Conservation (phyloP, 768 basidiomycete species). For the Rhizopogon vesiculosus region DNA sequence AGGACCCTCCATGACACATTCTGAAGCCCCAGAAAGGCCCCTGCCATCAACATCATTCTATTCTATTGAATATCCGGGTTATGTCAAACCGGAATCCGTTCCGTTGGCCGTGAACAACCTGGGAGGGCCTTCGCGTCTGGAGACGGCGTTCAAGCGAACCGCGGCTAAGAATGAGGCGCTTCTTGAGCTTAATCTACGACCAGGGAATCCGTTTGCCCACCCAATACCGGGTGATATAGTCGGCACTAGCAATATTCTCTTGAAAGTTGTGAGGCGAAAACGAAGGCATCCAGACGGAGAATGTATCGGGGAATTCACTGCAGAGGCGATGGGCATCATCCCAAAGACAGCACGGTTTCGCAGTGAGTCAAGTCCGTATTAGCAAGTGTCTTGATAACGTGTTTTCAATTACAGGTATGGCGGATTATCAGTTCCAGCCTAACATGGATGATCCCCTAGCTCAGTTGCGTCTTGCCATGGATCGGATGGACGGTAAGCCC, state of each 20-base stretch:
- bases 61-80: slow-evolving; percentile 89
- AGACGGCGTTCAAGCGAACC: slow-evolving; percentile 71
- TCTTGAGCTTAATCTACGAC: slow-evolving; percentile 74
- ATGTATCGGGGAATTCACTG: slow-evolving; percentile 64
- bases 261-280: slow-evolving; percentile 78
- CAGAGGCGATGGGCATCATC: slow-evolving; percentile 69
- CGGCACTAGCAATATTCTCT: slow-evolving; percentile 71
- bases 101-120: slow-evolving; percentile 58
- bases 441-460: slow-evolving; percentile 65
- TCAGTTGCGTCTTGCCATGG: slow-evolving; percentile 68
- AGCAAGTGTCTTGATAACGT: not conserved
- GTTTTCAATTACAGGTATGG: slow-evolving; percentile 61
- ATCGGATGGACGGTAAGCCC: slow-evolving; percentile 74
- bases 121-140: slow-evolving; percentile 66
- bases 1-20: slow-evolving; percentile 6
- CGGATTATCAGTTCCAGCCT: slow-evolving; percentile 88
- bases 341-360: slow-evolving; percentile 85
- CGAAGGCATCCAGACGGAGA: slow-evolving; percentile 34
- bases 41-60: slow-evolving; percentile 62
- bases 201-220: slow-evolving; percentile 75
- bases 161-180: slow-evolving; percentile 57
- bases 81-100: slow-evolving; percentile 60
- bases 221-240: slow-evolving; percentile 81
- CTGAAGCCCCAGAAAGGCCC: slow-evolving; percentile 33
- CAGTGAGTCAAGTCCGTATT: slow-evolving; percentile 46